Conservation (phyloP, 768 basidiomycete species). For the Suillus subalutaceus region DNA sequence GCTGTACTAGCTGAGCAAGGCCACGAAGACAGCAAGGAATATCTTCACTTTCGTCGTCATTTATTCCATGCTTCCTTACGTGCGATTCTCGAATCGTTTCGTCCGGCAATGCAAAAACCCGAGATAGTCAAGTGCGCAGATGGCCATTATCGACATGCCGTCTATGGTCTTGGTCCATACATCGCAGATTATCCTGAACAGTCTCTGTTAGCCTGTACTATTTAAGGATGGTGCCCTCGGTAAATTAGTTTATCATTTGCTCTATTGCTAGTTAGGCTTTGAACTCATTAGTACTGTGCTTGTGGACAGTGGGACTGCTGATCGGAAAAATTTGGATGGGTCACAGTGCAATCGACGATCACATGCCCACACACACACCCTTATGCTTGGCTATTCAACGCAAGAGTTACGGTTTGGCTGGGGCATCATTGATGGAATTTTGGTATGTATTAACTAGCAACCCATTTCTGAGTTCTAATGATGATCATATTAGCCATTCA, state of each 20-base stretch:
- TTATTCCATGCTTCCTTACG: conserved; percentile 34
- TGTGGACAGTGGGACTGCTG: conserved; percentile 27
- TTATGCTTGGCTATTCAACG: conserved; percentile 6
- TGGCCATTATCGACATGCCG: conserved; percentile 29
- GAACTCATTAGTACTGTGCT: conserved; percentile 12
- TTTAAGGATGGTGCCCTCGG: conserved; percentile 41
- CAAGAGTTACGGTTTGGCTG: conserved; percentile 32
- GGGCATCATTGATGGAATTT: conserved; percentile 36
- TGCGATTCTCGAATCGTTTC: conserved; percentile 27
- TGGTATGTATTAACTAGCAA: conserved; percentile 26
- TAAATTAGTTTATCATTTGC: not conserved
- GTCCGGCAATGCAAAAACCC: conserved; percentile 30
- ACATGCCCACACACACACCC: not conserved
- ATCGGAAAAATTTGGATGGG: conserved; percentile 27
- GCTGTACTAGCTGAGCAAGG: not conserved
- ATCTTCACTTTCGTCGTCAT: conserved; percentile 28
- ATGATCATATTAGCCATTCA: conserved; percentile 3
- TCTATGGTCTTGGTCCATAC: conserved; percentile 40
- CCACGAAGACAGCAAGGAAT: conserved; percentile 19
- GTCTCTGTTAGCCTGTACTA: conserved; percentile 33
- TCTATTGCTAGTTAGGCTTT: conserved; percentile 11
- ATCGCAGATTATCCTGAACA: conserved; percentile 48
- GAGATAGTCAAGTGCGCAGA: conserved; percentile 30
- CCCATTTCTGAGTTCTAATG: not conserved
- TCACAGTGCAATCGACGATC: not conserved